Conservation (phyloP, 257 asterid genomes). For the Nicotiana noctiflora region DNA sequence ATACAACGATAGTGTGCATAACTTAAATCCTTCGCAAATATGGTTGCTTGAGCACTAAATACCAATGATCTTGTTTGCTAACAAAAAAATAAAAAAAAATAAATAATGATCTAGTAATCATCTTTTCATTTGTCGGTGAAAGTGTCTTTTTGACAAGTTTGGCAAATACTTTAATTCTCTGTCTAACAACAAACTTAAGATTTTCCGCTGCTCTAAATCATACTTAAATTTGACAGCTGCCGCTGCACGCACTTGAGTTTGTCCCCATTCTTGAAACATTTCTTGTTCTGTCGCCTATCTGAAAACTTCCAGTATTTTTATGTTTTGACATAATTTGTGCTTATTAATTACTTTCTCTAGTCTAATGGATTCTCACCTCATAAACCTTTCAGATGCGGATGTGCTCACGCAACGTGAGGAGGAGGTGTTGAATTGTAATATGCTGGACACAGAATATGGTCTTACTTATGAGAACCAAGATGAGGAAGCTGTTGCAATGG, state of each 20-base stretch:
- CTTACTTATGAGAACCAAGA: slow-evolving; percentile 55
- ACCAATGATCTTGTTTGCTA: not conserved
- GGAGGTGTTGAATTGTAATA: slow-evolving; percentile 45
- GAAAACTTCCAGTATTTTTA: not conserved
- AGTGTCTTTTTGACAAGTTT: not conserved
- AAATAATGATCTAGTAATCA: not conserved
- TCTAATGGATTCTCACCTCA: not conserved
- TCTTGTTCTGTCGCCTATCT: not conserved
- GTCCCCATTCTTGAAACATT: not conserved
- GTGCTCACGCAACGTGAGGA: slow-evolving; percentile 43
- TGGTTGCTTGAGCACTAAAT: not conserved
- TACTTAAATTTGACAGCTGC: not conserved
- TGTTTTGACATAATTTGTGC: not conserved
- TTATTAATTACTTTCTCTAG: slow-evolving; percentile 2
- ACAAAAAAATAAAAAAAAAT: too few relatives aligned
- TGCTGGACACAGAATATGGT: slow-evolving; percentile 55
- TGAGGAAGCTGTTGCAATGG: slow-evolving; percentile 59
- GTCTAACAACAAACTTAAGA: not conserved
- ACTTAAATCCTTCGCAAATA: not conserved
- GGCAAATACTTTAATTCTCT: not conserved
- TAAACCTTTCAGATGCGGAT: slow-evolving; percentile 31
- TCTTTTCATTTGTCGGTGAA: not conserved
- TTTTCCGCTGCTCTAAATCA: not conserved
- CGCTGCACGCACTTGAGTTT: not conserved
- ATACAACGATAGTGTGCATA: too few relatives aligned